phyloP scores from a whole-genome alignment of 2,329 filamentous ascomycete genomes.

The Exophiala aquamarina region DNA sequence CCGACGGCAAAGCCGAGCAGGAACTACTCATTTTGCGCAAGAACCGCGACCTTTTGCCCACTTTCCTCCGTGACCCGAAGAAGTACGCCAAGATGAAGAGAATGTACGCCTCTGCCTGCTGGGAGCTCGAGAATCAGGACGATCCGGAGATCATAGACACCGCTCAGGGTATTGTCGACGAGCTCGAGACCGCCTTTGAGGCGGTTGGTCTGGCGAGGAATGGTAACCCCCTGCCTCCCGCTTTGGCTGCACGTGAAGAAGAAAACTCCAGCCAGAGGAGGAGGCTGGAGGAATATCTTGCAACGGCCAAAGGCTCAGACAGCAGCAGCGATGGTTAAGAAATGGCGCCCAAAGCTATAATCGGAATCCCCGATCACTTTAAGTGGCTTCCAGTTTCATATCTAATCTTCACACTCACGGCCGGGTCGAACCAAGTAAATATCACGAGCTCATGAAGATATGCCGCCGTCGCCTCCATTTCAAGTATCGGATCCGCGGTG shows the following conservation, averaged over 20 bases:
- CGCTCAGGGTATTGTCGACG: constrained; percentile 16
- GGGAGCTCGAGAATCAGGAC: constrained; percentile 15
- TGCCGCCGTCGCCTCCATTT: too few relatives aligned
- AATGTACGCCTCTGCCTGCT: constrained; percentile 15
- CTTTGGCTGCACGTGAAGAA: not conserved
- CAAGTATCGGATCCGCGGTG: too few relatives aligned
- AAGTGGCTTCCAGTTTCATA: too few relatives aligned
- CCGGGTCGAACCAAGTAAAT: too few relatives aligned
- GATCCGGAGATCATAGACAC: constrained; percentile 6
- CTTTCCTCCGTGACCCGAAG: constrained; percentile 10
- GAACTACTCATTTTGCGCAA: constrained; percentile 14
- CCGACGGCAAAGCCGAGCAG: constrained; percentile 11
- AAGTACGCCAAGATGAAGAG: constrained; percentile 10
- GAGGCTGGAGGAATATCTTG: constrained; percentile 17
- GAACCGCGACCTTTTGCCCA: constrained; percentile 8
- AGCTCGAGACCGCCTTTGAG: constrained; percentile 20
- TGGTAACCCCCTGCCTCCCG: constrained; percentile 9
- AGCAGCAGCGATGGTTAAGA: too few relatives aligned
- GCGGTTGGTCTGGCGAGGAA: constrained; percentile 16
- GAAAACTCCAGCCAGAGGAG: constrained; percentile 9
- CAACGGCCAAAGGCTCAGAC: not conserved
- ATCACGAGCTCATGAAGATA: too few relatives aligned
- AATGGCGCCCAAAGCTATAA: too few relatives aligned
- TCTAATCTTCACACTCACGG: too few relatives aligned
- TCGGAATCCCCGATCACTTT: too few relatives aligned